Evolutionary conservation across 805 yeast species (phyloP).

Genomic region (Isabelozyma rhagii): DNA sequence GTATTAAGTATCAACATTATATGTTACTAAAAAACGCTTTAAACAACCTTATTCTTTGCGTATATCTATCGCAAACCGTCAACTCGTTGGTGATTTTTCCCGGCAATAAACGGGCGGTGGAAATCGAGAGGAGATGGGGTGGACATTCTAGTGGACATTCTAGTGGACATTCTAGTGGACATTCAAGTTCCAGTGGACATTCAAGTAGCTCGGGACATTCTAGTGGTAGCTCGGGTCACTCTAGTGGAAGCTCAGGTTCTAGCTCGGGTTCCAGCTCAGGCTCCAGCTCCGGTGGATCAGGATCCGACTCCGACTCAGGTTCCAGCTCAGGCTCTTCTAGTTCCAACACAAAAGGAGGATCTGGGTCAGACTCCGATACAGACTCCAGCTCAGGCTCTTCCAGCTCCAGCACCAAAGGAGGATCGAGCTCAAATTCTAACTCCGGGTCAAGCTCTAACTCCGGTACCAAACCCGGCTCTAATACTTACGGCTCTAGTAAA

Average conservation of each 20-base stretch:
- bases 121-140: not conserved
- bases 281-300: not conserved
- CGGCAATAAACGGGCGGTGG: not conserved
- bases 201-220: not conserved
- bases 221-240: not conserved
- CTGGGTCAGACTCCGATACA: not conserved
- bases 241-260: not conserved
- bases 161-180: not conserved
- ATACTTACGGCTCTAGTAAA: not conserved
- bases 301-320: not conserved
- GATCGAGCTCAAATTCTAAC: not conserved
- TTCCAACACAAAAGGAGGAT: not conserved
- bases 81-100: not conserved
- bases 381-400: not conserved
- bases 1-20: not conserved
- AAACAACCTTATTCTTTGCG: not conserved
- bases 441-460: not conserved
- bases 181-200: not conserved
- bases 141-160: not conserved
- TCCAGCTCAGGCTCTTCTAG: not conserved
- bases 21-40: not conserved
- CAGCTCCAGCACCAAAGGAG: not conserved
- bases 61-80: not conserved
- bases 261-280: not conserved
- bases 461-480: not conserved